Evolutionary conservation across 495 filamentous ascomycete species (phyloP), one percentile per base, ranked within the genome.

Genomic region (Xylaria palmicola): DNA sequence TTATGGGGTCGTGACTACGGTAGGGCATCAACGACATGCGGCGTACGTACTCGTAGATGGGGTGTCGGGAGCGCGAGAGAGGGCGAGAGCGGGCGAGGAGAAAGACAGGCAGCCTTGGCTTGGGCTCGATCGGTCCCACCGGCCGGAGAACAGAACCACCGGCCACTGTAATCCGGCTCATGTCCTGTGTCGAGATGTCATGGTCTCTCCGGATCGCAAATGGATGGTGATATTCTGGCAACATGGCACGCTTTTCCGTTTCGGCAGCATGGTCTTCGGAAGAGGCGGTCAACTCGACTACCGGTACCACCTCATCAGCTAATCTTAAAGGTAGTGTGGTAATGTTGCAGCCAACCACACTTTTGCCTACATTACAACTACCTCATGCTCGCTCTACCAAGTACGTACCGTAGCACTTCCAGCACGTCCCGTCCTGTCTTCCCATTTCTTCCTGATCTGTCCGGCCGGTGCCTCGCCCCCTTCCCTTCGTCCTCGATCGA

Each of bases 191-290:
- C 22, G 22, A 27, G 13, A 20, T 9, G 30, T 30, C 32, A 19
- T 48, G 36, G 32, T 26, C 30, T 39, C 49, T 39, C 30, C 30
- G 30, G 29, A 24, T 24, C 19, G 7, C 30, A 52, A 52, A 52
- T 37, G 20, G 30, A 40, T 40, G 34, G 36, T 37, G 22, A 22
- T 49, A 22, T 41, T 49, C 30, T 59, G 54, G 44, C 32, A 30
- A 41, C 19, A 49, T 48, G 56, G 43, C 19, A 32, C 54, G 54
- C 26, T 34, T 59, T 59, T 50, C 34, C 44, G 30, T 36, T 60
- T 49, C 47, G 47, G 44, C 47, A 60, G 27, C 55, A 47, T 26
- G 24, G 24, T 19, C 15, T 29, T 45, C 43, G 30, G 34, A 43
- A 51, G 13, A 51, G 45, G 40, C 40, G 43, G 54, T 56, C 54